A percentile compares a stretch with the other conserved stretches of the same genome.
phyloP scores from a whole-genome alignment of 2,329 filamentous ascomycete genomes.

The Cyclaneusma minus region DNA sequence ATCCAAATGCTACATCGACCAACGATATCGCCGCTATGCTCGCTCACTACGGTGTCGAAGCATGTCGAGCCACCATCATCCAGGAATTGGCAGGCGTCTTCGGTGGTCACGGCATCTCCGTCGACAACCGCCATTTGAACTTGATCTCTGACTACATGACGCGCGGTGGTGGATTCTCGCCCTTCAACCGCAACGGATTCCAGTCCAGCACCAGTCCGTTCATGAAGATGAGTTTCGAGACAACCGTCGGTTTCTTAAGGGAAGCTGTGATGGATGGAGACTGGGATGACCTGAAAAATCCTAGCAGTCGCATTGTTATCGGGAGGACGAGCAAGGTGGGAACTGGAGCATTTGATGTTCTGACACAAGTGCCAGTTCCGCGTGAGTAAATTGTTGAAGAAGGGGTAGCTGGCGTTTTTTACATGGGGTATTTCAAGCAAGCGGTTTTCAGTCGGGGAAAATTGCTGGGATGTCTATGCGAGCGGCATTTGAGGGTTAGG shows the following conservation, averaged over 20 bases:
- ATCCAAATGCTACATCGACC: conserved; percentile 73
- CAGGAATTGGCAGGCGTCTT: conserved; percentile 78
- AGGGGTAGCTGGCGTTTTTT: too few relatives aligned
- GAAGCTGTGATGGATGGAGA: conserved; percentile 85
- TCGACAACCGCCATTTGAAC: conserved; percentile 85
- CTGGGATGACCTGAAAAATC: conserved; percentile 73
- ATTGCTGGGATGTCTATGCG: too few relatives aligned
- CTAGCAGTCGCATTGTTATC: conserved; percentile 77
- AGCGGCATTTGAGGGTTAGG: too few relatives aligned
- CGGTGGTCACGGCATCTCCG: conserved; percentile 75
- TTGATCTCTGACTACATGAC: conserved; percentile 98
- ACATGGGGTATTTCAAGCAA: too few relatives aligned
- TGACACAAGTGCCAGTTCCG: conserved; percentile 40
- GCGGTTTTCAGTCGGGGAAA: too few relatives aligned
- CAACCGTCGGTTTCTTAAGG: conserved; percentile 81
- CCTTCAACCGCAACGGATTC: conserved; percentile 85
- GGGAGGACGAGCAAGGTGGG: conserved; percentile 71
- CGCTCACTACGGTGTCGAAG: conserved; percentile 80
- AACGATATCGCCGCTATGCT: conserved; percentile 88
- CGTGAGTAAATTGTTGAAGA: too few relatives aligned
- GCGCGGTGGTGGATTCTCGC: conserved; percentile 72
- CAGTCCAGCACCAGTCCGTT: conserved; percentile 77
- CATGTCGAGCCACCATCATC: conserved; percentile 75
- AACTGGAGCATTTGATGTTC: conserved; percentile 83
- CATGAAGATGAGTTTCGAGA: conserved; percentile 99